Percentiles rank a stretch among this genome's conserved stretches.
Evolutionary conservation across 2,329 filamentous ascomycete genomes (phyloP).

Genomic region (Rhynchosporium agropyri): DNA sequence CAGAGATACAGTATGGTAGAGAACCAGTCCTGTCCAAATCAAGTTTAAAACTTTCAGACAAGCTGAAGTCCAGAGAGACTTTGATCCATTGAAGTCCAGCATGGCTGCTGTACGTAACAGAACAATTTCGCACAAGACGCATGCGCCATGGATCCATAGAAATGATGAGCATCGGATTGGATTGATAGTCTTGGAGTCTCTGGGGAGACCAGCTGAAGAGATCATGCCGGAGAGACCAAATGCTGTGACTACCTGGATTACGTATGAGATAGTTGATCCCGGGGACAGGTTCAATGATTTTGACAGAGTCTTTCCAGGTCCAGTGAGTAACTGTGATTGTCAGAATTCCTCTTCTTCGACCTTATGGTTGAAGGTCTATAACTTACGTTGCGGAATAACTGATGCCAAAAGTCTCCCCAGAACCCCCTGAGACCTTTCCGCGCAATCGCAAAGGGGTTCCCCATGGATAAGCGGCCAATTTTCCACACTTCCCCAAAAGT

Average conservation of each 20-base stretch:
- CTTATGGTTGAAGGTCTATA: neutral
- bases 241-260: constrained; percentile 12
- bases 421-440: constrained; percentile 23
- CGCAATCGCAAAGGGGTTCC: constrained; percentile 18
- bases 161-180: constrained; percentile 19
- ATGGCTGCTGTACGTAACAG: constrained; percentile 8
- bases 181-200: constrained; percentile 8
- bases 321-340: constrained; percentile 18
- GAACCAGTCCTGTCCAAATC: constrained; percentile 11
- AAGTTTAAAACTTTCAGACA: neutral
- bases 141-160: constrained; percentile 27
- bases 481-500: constrained; percentile 21
- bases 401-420: constrained; percentile 27
- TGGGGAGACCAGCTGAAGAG: constrained; percentile 16
- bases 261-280: constrained; percentile 11
- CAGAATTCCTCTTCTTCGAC: neutral
- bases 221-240: constrained; percentile 21
- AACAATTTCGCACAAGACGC: constrained; percentile 20
- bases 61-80: neutral
- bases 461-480: constrained; percentile 23
- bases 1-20: constrained; percentile 16
- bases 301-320: constrained; percentile 15
- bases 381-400: constrained; percentile 25
- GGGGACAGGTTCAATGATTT: neutral
- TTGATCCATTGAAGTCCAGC: neutral